Base-by-base conservation (phyloP, 78 protist genomes). In the Dictyostelium citrinum region DNA sequence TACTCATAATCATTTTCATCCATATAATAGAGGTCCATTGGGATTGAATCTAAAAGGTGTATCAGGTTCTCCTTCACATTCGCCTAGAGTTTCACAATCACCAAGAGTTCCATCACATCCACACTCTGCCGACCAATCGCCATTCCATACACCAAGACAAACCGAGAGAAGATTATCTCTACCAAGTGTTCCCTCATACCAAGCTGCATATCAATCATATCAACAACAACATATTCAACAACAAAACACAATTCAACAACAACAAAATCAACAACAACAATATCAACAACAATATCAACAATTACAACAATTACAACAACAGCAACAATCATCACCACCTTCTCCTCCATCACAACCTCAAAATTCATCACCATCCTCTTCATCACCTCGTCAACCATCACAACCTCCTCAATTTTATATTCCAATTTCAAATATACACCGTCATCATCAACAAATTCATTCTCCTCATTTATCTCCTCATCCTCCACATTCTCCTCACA, bases 91-190 rank as follows among this genome's bases (percentile, higher is more conserved):
- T 14, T 49, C 29, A 1, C 20, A 27, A 1, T 74, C 82, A 60
- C 91, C 78, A 58, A 20, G 64, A 35, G 78, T 71, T 58, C 60
- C 82, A 58, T 16, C 91, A 45, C 33, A 35, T 74, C 24, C 41
- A 8, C 31, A 20, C 14, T 64, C 91, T 5, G 22, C 79, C 20
- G 29, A 72, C 12, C 64, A 58, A 22, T 41, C 75, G 4, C 60
- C 75, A 29, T 58, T 82, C 8, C 29, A 31, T 46, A 24, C 41
- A 14, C 86, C 39, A 82, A 72, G 83, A 58, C 83, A 60, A 78
- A 82, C 39, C 2, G 91, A 84, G 45, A 72, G 91, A 75, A 51
- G 91, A 75, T 27, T 39, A 7, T 82, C 88, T 22, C 49, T 82
- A 3, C 78, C 78, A 60, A 64, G 24, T 64, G 88, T 64, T 27